Base-by-base conservation (phyloP, 495 filamentous ascomycete genomes). In the Zalerion maritima region DNA sequence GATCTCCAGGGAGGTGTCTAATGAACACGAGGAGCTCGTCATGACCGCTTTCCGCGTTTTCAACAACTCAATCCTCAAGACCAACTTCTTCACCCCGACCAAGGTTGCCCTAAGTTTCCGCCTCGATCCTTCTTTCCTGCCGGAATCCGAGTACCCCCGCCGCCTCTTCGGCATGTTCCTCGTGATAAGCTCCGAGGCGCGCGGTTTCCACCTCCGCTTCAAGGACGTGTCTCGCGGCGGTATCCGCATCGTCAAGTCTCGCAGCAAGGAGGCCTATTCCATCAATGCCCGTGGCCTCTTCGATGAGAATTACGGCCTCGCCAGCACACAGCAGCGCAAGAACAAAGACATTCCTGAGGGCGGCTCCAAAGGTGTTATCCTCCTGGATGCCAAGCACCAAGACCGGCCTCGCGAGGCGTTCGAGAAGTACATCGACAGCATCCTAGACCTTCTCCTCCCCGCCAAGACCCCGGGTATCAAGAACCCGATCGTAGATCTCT, bases 291-390 rank as follows among this genome's bases (percentile, higher is more conserved):
- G 91, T 23, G 89, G 79, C 12, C 65, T 96, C 26, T 97, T 97
- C 41, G 89, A 97, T 38, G 89, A 97, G 57, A 97, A 97, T 56
- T 97, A 97, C 55, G 87, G 86, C 35, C 72, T 97, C 36, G 89
- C 89, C 37, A 96, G 89, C 54, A 97, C 89, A 0, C 89, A 97
- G 55, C 91, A 96, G 62, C 81, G 91, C 45, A 97, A 97, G 71
- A 97, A 97, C 65, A 97, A 97, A 62, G 89, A 97, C 45, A 97
- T 97, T 23, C 89, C 89, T n/a, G 89, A 97, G 63, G 89, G 89
- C 30, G 89, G 89, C 33, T 89, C 87, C 30, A 97, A 97, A 62
- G 89, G 89, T 55, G 89, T 97, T 28, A 87, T 97, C 32, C 74
- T 97, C 18, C 71, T 97, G 17, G 87, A 96, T 55, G 73, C 82